phyloP scores from a whole-genome alignment of 495 filamentous ascomycete species.

The Neurospora sp. region DNA sequence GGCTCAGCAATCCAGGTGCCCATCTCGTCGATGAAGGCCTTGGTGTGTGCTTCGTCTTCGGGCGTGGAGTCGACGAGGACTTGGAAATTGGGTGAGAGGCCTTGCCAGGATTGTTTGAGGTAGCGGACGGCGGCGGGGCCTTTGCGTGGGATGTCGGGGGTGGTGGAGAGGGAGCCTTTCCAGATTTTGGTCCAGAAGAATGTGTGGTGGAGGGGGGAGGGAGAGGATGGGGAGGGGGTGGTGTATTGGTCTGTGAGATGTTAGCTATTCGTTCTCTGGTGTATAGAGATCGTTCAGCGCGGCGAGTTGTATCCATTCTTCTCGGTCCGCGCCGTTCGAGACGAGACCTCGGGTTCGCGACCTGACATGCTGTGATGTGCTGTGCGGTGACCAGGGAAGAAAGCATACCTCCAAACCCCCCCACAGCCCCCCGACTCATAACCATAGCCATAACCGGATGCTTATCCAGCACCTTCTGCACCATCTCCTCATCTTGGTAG shows the following conservation, averaged over 20 bases:
- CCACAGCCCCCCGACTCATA: conserved; percentile 14
- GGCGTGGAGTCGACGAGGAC: conserved; percentile 32
- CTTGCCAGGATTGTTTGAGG: conserved; percentile 27
- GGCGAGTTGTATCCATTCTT: no score
- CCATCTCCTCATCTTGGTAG: conserved; percentile 22
- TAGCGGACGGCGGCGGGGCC: conserved; percentile 24
- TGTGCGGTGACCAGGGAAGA: not conserved
- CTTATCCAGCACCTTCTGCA: conserved; percentile 14
- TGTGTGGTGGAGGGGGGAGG: conserved; percentile 1
- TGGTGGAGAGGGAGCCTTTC: conserved; percentile 9
- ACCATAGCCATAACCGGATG: conserved; percentile 21
- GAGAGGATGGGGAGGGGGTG: not conserved
- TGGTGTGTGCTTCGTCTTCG: conserved; percentile 17
- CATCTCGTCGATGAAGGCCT: conserved; percentile 21
- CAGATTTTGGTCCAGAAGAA: conserved; percentile 29
- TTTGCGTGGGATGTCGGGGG: conserved; percentile 1
- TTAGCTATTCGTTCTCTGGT: not conserved
- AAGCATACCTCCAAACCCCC: conserved; percentile 11
- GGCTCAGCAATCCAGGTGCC: conserved; percentile 23
- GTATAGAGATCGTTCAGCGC: no score
- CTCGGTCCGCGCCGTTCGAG: no score
- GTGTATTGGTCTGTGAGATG: conserved; percentile 5
- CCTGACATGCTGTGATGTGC: not conserved
- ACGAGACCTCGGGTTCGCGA: no score
- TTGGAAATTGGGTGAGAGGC: conserved; percentile 31